Evolutionary conservation across 768 basidiomycete species (phyloP), one percentile per base, ranked within the genome.

Genomic region (Hygrocybe coccinea): DNA sequence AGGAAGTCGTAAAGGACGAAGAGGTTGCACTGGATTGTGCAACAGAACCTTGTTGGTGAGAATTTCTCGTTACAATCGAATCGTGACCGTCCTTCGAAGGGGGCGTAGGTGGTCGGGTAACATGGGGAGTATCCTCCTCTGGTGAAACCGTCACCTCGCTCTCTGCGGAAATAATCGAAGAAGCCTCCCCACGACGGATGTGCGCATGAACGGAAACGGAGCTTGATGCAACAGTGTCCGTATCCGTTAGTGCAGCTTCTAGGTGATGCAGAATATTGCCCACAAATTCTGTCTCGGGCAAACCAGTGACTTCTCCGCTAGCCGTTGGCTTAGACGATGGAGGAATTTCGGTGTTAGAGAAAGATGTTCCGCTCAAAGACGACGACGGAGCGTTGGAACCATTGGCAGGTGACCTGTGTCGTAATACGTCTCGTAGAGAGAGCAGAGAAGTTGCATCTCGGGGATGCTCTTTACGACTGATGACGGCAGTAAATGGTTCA

Each of bases 391-490:
- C 56, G 41, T 48, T 57, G 7, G 62, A 45, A 9, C 55, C 56
- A 33, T 79, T 79, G 10, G 64, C 62, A 7, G 78, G 74, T 0
- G 73, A 66, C 59, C 80, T 81, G 54, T 82, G 78, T 11, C 84
- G 75, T 5, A 88, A 68, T 8, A 86, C 85, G 33, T 85, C 84
- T 1, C 83, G 73, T 11, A 89, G 70, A 0, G 81, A 79, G 5
- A 86, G 68, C 1, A 87, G 61, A 1, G 80, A 77, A 1, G 83
- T 74, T 0, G 77, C 74, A 58, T 88, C 87, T 15, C 79, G 76
- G 0, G 83, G 78, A 59, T 85, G 79, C 55, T 85, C 83, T 62
- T 83, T 87, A 10, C 86, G 71, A 25, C 76, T 78, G 55, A 87
- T 79, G 11, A 81, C 74, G 0, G 84, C 78, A 1, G 83, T 82